These are phyloP conservation scores for Paxillus involutus DNA, from an alignment of 768 basidiomycete species.

Conservation along the genomic window DNA sequence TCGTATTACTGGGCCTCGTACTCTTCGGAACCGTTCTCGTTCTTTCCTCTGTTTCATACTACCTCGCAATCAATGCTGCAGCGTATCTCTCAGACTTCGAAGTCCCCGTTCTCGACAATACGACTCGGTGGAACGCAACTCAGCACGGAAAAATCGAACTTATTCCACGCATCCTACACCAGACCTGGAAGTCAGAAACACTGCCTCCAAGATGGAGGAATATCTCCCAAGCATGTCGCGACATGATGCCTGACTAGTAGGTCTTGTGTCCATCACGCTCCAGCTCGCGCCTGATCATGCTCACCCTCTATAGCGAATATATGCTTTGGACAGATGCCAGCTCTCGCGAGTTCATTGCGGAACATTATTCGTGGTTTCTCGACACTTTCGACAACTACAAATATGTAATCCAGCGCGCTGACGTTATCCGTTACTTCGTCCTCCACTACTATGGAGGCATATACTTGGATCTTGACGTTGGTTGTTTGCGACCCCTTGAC, in stretches of 20 bases:
- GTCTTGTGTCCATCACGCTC: conserved; percentile 34
- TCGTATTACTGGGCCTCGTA: conserved; percentile 68
- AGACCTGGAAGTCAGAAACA: conserved; percentile 95
- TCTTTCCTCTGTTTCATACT: conserved; percentile 88
- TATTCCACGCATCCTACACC: conserved; percentile 92
- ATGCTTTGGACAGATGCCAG: conserved; percentile 95
- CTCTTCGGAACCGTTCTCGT: conserved; percentile 89
- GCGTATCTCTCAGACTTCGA: conserved; percentile 83
- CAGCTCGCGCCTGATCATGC: conserved; percentile 13
- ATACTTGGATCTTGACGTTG: conserved; percentile 96
- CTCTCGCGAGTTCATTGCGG: conserved; percentile 87
- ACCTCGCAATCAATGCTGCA: conserved; percentile 74
- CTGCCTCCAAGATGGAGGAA: conserved; percentile 80
- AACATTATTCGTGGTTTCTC: conserved; percentile 89
- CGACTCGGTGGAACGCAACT: conserved; percentile 63
- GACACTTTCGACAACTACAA: conserved; percentile 90
- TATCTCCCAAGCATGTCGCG: conserved; percentile 80
- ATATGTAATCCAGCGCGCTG: conserved; percentile 93
- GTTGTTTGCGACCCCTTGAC: conserved; percentile 84
- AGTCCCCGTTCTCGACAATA: conserved; percentile 56
- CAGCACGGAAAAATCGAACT: conserved; percentile 64
- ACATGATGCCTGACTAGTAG: conserved; percentile 96
- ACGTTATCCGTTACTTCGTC: conserved; percentile 97
- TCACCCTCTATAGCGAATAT: conserved; percentile 66
- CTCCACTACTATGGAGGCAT: conserved; percentile 94